These are phyloP conservation scores for Dothideomycetidae sp. DNA, from an alignment of 2,329 filamentous ascomycete species.

Conservation along the genomic window DNA sequence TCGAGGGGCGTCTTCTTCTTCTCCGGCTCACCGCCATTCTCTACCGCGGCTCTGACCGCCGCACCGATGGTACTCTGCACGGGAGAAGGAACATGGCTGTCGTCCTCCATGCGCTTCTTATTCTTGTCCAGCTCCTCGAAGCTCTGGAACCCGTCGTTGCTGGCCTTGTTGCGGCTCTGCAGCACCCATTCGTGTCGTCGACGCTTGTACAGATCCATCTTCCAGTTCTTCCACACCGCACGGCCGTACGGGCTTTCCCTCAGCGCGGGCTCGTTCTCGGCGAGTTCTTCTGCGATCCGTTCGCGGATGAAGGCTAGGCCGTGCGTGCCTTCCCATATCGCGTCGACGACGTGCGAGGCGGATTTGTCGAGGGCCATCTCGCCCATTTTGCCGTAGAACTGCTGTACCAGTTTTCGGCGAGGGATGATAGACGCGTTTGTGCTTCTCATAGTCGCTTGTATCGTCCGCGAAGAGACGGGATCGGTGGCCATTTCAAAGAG, in stretches of 20 bases:
- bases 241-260: slow-evolving; percentile 52
- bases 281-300: slow-evolving; percentile 49
- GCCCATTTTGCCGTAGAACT: slow-evolving; percentile 46
- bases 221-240: slow-evolving; percentile 61
- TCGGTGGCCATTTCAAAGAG: slow-evolving; percentile 51
- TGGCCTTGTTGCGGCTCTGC: slow-evolving; percentile 40
- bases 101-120: slow-evolving; percentile 14
- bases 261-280: slow-evolving; percentile 42
- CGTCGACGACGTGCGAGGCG: slow-evolving; percentile 54
- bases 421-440: slow-evolving; percentile 41
- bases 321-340: slow-evolving; percentile 48
- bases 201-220: slow-evolving; percentile 56
- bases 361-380: slow-evolving; percentile 46
- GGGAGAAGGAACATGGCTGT: not conserved
- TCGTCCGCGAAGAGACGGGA: slow-evolving; percentile 42
- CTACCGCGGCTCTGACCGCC: slow-evolving; percentile 15
- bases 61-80: not conserved
- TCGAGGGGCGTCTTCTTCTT: slow-evolving; percentile 38
- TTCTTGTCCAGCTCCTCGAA: slow-evolving; percentile 32
- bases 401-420: slow-evolving; percentile 48
- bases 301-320: slow-evolving; percentile 54
- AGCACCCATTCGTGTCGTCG: slow-evolving; percentile 49
- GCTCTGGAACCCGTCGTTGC: slow-evolving; percentile 36
- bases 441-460: slow-evolving; percentile 48
- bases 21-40: slow-evolving; percentile 13